Evolutionary conservation across 1,284 basidiomycete species (phyloP).

Genomic region (Cutaneotrichosporon mucoides): DNA sequence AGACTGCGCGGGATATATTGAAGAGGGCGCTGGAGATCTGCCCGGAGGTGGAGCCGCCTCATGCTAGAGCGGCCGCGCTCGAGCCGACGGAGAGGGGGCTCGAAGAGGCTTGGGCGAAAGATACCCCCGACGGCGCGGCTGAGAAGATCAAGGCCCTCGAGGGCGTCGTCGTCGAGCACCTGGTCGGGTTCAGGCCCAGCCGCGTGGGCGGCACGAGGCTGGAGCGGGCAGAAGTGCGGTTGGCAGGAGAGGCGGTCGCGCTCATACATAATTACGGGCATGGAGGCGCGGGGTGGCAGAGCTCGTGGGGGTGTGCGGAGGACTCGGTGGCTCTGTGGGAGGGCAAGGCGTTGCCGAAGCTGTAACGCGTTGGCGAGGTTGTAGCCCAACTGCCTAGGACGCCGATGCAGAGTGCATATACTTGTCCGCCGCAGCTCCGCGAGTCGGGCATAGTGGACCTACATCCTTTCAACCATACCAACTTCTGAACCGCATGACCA

Average conservation of each 20-base stretch:
- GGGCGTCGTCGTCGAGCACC: constrained; percentile 17
- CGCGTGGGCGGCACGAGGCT: constrained; percentile 32
- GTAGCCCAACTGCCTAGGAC: too few relatives aligned
- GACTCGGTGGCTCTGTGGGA: constrained; percentile 44
- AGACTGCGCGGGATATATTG: constrained; percentile 35
- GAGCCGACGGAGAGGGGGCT: background rate
- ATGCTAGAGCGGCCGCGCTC: constrained; percentile 6
- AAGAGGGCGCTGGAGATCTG: constrained; percentile 39
- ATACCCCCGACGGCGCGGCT: background rate
- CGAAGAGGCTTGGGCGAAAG: background rate
- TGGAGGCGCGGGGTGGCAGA: constrained; percentile 49
- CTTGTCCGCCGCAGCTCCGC: too few relatives aligned
- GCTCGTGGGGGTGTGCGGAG: constrained; percentile 45
- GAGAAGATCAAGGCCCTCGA: constrained; percentile 13
- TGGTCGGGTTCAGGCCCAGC: constrained; percentile 44
- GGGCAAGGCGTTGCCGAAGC: constrained; percentile 6
- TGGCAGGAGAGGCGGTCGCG: constrained; percentile 1
- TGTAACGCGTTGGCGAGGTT: background rate
- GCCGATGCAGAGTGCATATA: too few relatives aligned
- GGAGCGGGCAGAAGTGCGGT: constrained; percentile 16
- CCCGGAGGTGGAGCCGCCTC: constrained; percentile 26
- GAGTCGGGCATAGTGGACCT: too few relatives aligned
- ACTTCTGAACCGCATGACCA: too few relatives aligned
- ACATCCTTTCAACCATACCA: too few relatives aligned
- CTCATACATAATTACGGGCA: constrained; percentile 48